phyloP scores from a whole-genome alignment of 2,329 filamentous ascomycete genomes.

The Albophoma yamanashiensis region DNA sequence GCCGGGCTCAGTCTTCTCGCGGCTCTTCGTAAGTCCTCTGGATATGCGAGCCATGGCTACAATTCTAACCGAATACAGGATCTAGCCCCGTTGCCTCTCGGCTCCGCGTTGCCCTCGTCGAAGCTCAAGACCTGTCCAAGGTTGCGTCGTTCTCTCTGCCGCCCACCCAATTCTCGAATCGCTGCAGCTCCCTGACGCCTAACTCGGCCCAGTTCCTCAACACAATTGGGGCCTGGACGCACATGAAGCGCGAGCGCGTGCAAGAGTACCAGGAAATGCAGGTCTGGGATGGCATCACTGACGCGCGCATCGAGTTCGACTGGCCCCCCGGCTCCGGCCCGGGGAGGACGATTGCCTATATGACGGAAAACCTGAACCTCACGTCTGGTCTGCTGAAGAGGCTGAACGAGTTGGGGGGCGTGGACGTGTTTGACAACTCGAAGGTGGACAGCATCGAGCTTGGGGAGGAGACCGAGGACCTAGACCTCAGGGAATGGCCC shows the following conservation, averaged over 20 bases:
- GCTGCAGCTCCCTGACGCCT: constrained; percentile 90
- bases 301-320: constrained; percentile 81
- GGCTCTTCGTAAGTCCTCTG: constrained; percentile 50
- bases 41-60: neutral
- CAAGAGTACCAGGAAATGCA: constrained; percentile 95
- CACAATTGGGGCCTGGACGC: constrained; percentile 74
- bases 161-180: constrained; percentile 70
- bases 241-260: constrained; percentile 61
- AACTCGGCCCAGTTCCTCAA: constrained; percentile 75
- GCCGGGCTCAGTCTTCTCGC: constrained; percentile 76
- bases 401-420: constrained; percentile 56
- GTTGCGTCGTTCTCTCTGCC: constrained; percentile 56
- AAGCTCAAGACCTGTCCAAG: constrained; percentile 74
- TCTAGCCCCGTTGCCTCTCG: constrained; percentile 63
- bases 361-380: constrained; percentile 91
- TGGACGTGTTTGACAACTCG: constrained; percentile 65
- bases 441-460: constrained; percentile 72
- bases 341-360: constrained; percentile 72
- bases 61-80: constrained; percentile 35
- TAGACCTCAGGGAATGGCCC: constrained; percentile 82
- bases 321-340: constrained; percentile 41
- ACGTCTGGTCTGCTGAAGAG: constrained; percentile 66
- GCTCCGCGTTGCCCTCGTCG: constrained; percentile 79
- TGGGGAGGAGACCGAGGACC: constrained; percentile 55
- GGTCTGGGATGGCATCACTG: constrained; percentile 92